Evolutionary conservation across 2,329 filamentous ascomycete genomes (phyloP), one percentile per base, ranked within the genome.

Genomic region (Aspergillus uvarum): DNA sequence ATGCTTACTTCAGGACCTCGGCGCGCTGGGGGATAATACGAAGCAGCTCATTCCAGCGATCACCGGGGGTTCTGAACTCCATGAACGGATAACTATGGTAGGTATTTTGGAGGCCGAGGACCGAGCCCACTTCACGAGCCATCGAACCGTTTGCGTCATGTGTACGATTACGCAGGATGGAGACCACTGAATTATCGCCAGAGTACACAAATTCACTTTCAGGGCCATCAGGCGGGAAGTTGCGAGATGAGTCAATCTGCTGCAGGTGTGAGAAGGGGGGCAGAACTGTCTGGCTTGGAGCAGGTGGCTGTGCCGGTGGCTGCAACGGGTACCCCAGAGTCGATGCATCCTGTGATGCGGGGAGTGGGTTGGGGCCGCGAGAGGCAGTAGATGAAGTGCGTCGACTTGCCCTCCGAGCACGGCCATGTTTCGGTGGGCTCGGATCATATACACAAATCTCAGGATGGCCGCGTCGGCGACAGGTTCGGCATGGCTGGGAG

Each of bases 101-200:
- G 0, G 70, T 72, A 56, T 74, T 74, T 44, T 71, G 69, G 6
- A 74, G 59, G 2, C 72, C 70, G 2, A 74, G 57, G 16, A 74
- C 70, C 7, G 71, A 73, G 0, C 70, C 65, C 8, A 68, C 64
- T 8, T 74, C 69, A 1, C 64, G 66, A 3, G 66, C 65, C 60
- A 72, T 66, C 1, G 65, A 66, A 29, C 68, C 70, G 59, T 69
- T 67, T 2, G 63, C 63, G 56, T 70, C 67, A n/a, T 69, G 70
- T 26, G 68, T 64, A 21, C 65, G 62, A 16, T 65, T 57, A 5
- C 70, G 67, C 24, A 73, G 56, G 3, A 74, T 69, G 1, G 71
- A 74, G 7, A 72, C 60, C 5, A 74, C 62, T 4, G 72, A 72
- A 29, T 72, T 72, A 53, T 73, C 71, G 2, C 72, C 72, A 0